Evolutionary conservation across 1,284 basidiomycete genomes (phyloP).

Genomic region (Ustanciosporium gigantosporum): DNA sequence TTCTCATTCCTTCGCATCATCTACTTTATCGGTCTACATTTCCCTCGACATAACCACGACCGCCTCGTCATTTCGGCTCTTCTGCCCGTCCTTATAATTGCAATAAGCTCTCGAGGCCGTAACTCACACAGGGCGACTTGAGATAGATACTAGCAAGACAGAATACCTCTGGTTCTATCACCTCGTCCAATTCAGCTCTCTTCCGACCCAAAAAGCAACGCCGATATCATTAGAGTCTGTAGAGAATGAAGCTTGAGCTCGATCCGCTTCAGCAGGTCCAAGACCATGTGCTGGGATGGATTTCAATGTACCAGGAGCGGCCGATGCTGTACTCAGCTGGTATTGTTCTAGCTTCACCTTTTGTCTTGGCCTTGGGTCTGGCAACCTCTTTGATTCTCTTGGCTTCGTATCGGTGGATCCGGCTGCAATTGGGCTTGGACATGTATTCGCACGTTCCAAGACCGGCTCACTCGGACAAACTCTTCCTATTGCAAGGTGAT

Average conservation of each 20-base stretch:
- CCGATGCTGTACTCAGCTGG: neutral
- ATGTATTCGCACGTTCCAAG: conserved; percentile 25
- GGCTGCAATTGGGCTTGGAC: conserved; percentile 19
- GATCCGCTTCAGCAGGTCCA: neutral
- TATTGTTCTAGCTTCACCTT: neutral
- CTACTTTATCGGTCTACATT: too few species aligned
- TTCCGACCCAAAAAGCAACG: too few species aligned
- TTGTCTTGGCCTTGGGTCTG: neutral
- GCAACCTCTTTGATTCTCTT: neutral
- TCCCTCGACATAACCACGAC: too few species aligned
- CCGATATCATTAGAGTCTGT: neutral
- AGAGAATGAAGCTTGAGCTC: neutral
- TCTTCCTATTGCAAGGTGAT: conserved; percentile 18
- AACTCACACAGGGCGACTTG: too few species aligned
- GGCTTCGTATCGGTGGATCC: neutral
- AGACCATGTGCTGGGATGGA: too few species aligned
- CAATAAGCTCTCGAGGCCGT: too few species aligned
- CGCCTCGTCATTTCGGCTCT: too few species aligned
- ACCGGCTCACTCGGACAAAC: conserved; percentile 9
- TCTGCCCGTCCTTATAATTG: too few species aligned
- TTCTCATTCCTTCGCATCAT: too few species aligned
- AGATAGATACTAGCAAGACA: too few species aligned
- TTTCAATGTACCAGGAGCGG: neutral
- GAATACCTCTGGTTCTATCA: too few species aligned
- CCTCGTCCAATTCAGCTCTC: too few species aligned